phyloP scores from a whole-genome alignment of 208 protist species.

The Acanthamoeba sp. region DNA sequence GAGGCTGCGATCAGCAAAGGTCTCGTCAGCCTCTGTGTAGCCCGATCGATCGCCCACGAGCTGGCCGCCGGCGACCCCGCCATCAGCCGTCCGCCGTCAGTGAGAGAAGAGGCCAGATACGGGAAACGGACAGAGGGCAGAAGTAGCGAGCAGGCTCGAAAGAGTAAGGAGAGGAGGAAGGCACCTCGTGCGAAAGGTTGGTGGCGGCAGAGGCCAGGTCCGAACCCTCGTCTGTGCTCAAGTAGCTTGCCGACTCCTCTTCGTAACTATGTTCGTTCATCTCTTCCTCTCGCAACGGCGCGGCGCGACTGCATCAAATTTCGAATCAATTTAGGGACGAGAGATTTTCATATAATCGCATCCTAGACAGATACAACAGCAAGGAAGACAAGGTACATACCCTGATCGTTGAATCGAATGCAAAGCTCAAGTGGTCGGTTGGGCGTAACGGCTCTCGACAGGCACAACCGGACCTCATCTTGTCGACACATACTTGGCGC shows the following conservation, averaged over 20 bases:
- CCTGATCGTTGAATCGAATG: too few relatives aligned
- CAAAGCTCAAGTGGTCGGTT: too few relatives aligned
- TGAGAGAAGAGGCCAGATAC: neutral
- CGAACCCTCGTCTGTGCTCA: conserved; percentile 22
- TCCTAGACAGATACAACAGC: too few relatives aligned
- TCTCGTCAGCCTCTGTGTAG: conserved; percentile 20
- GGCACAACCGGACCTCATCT: too few relatives aligned
- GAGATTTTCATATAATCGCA: too few relatives aligned
- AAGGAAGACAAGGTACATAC: too few relatives aligned
- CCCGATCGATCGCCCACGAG: neutral
- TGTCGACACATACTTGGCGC: too few relatives aligned
- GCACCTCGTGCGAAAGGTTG: conserved; percentile 46
- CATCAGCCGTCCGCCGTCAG: too few relatives aligned
- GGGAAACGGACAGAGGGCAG: too few relatives aligned
- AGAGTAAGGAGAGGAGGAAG: neutral
- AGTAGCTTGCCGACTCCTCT: neutral
- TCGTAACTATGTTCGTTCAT: conserved; percentile 35
- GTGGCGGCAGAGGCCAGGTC: conserved; percentile 5
- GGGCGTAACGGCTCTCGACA: too few relatives aligned
- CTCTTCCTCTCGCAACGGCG: neutral
- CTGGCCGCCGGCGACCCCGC: neutral
- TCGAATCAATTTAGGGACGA: too few relatives aligned
- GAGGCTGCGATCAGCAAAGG: neutral
- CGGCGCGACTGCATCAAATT: too few relatives aligned
- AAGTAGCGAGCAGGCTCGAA: neutral